phyloP scores from a whole-genome alignment of 139 green algal genomes.

The Tetraselmis striata region DNA sequence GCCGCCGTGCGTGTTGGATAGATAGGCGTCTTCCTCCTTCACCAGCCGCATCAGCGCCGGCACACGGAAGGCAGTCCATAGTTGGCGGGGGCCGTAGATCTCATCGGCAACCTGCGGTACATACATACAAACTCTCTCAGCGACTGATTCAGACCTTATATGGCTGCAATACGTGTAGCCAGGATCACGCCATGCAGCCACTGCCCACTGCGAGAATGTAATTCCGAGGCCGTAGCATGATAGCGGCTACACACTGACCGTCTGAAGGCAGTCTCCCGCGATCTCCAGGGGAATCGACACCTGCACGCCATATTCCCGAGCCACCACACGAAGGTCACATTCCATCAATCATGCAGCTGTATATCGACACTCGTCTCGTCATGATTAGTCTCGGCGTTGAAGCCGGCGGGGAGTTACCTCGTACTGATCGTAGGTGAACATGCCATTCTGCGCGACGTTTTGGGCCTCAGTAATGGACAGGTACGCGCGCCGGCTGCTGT shows the following conservation, averaged over 20 bases:
- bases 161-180: no score
- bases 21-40: conserved; percentile 48
- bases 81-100: conserved; percentile 9
- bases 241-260: conserved; percentile 12
- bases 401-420: conserved; percentile 10
- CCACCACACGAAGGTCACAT: background rate
- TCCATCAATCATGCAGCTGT: no score
- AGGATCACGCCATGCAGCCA: no score
- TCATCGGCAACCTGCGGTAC: background rate
- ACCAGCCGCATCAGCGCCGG: conserved; percentile 49
- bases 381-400: background rate
- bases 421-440: conserved; percentile 35
- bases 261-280: conserved; percentile 30
- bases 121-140: no score
- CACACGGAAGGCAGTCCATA: conserved; percentile 29
- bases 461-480: background rate
- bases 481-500: conserved; percentile 1
- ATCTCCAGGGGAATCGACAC: conserved; percentile 29
- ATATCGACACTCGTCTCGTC: no score
- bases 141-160: no score
- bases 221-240: no score
- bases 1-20: conserved; percentile 44
- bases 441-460: background rate
- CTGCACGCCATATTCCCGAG: no score
- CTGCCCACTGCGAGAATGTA: no score